Percentiles rank a stretch among this genome's conserved stretches.
These are phyloP conservation scores for Triticum urartu DNA, from an alignment of 176 grass and related monocot species.

Conservation along the genomic window DNA sequence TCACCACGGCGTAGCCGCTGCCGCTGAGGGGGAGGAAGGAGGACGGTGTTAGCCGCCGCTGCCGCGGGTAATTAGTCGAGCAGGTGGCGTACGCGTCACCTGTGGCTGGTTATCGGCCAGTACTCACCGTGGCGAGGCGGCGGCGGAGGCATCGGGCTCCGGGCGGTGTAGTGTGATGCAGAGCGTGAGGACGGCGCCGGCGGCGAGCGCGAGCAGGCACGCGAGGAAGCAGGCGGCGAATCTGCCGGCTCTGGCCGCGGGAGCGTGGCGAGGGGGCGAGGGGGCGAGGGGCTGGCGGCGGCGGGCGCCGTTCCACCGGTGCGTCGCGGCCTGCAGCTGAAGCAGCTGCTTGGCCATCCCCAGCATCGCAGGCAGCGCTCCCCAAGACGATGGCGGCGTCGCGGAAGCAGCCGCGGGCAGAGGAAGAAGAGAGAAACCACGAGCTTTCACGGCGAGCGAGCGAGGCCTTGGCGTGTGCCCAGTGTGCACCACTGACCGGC, in stretches of 20 bases:
- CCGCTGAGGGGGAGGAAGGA: not conserved
- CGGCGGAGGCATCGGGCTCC: not conserved
- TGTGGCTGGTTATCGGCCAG: not conserved
- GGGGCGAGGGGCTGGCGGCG: constrained; percentile 1
- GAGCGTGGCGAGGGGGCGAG: not conserved
- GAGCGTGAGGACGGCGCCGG: constrained; percentile 17
- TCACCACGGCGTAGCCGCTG: constrained; percentile 66
- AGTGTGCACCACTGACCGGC: not conserved
- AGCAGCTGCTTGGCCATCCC: constrained; percentile 40
- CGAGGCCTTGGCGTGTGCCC: not conserved
- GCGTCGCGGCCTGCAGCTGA: constrained; percentile 26
- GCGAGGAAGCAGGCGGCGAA: not conserved
- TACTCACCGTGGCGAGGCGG: constrained; percentile 34
- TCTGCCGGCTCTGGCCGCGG: constrained; percentile 4
- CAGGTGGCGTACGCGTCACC: not conserved
- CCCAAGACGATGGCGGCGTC: not conserved
- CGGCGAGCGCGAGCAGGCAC: constrained; percentile 34
- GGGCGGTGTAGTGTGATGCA: constrained; percentile 10
- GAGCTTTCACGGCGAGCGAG: not conserved
- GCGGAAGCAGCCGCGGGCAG: not conserved
- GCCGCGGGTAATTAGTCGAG: not conserved
- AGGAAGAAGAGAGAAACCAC: not conserved
- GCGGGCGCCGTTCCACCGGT: constrained; percentile 28
- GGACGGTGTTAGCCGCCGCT: not conserved
- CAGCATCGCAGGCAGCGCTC: not conserved